Percentiles rank a stretch among this genome's conserved stretches.
Evolutionary conservation across 805 yeast genomes (phyloP).

Genomic region (Metschnikowia dekortorum): DNA sequence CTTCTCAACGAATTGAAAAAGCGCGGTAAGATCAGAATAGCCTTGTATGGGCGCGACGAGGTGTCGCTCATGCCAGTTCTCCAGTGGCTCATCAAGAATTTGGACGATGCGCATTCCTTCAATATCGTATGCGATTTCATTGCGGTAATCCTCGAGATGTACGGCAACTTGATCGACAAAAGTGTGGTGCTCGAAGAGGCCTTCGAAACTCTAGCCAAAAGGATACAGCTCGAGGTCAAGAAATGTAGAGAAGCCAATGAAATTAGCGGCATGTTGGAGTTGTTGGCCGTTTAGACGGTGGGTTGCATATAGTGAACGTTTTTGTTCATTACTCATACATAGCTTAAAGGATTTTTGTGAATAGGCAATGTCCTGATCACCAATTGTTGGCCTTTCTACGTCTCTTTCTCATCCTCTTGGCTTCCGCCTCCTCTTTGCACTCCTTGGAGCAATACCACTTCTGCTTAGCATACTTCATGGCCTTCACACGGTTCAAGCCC

Average conservation of each 20-base stretch:
- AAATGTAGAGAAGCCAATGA: slow-evolving; percentile 84
- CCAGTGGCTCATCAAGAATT: slow-evolving; percentile 72
- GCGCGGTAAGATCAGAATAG: slow-evolving; percentile 83
- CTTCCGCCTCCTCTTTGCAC: slow-evolving; percentile 21
- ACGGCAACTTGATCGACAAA: slow-evolving; percentile 66
- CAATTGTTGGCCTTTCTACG: slow-evolving; percentile 3
- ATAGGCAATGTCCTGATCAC: neutral
- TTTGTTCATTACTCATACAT: neutral
- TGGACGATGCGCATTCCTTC: slow-evolving; percentile 75
- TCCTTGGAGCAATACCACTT: slow-evolving; percentile 39
- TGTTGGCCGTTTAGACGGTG: slow-evolving; percentile 51
- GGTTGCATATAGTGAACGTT: slow-evolving; percentile 2
- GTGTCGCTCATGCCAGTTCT: slow-evolving; percentile 78
- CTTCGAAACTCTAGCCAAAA: slow-evolving; percentile 54
- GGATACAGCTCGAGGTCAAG: slow-evolving; percentile 63
- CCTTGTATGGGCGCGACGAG: slow-evolving; percentile 81
- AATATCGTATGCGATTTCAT: slow-evolving; percentile 63
- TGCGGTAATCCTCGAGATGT: slow-evolving; percentile 66
- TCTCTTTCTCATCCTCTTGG: slow-evolving; percentile 1
- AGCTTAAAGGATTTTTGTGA: neutral
- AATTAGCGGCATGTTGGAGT: slow-evolving; percentile 89
- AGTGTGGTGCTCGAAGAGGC: slow-evolving; percentile 77
- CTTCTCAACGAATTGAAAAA: slow-evolving; percentile 81
- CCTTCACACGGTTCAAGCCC: slow-evolving; percentile 37
- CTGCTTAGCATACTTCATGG: slow-evolving; percentile 28